Base-by-base conservation (phyloP, 2,329 filamentous ascomycete species). In the Penicillium capsulatum region DNA sequence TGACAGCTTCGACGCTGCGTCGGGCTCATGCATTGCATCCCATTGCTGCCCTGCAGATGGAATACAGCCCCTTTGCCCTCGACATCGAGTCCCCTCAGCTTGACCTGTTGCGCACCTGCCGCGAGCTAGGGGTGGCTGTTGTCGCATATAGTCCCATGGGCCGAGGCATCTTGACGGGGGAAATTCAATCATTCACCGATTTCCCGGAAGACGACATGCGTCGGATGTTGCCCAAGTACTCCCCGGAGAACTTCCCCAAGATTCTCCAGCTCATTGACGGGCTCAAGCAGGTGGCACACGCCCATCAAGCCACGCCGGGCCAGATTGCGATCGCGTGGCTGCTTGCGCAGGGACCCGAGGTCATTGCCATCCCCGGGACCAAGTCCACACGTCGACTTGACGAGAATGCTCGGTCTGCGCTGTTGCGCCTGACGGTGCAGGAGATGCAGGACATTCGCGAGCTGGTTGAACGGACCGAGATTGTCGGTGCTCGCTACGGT, bases 291-390 rank as follows among this genome's bases (percentile, higher is more conserved):
- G 53, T 82, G 4, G 78, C 77, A 0, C 61, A 69, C 29, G 66
- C 63, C 45, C 82, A 84, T 61, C 70, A 66, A 3, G 70, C 67
- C 31, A 80, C 80, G 0, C 50, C 77, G 0, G 70, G 69, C 1
- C 75, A 86, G 55, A 55, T 86, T 20, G 74, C 77, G 1, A 65
- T 84, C 17, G 80, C 80, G 0, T 85, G 81, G 80, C 50, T 84
- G 40, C 51, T 81, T 47, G 72, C 72, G 3, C 79, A 83, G 51
- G 77, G 76, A 2, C 22, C 45, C 3, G 54, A 58, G 29, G 53
- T 59, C 22, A 50, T 61, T 16, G 55, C 57, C 2, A 59, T 61
- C 20, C 57, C 57, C 0, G 57, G 57, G 6, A 60, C 56, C 5
- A 53, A 48, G 20, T 50, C 41, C n/a, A 36, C 46, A 3, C 31